Percentiles rank a stretch among this genome's conserved stretches.
These are phyloP conservation scores for Batkoa obscura DNA, from an alignment of 371 early-diverging fungal genomes.

Conservation along the genomic window DNA sequence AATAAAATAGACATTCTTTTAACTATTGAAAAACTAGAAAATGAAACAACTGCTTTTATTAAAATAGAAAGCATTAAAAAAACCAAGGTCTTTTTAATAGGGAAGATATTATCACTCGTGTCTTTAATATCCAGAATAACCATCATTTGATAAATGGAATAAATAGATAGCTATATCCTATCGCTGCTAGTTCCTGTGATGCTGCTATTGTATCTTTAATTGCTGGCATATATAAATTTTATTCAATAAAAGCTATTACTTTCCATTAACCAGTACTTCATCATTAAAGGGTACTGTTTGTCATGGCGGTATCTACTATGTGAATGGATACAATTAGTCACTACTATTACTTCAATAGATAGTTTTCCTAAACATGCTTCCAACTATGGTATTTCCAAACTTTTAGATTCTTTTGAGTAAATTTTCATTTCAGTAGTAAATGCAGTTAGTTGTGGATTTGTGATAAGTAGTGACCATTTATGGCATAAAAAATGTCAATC, in stretches of 20 bases:
- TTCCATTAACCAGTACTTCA: not conserved
- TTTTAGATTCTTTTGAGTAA: slow-evolving; percentile 9
- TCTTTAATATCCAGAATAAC: not conserved
- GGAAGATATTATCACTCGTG: not conserved
- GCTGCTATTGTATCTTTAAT: not conserved
- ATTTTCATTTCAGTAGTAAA: slow-evolving; percentile 25
- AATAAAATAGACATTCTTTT: not conserved
- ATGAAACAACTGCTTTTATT: not conserved
- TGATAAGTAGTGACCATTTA: slow-evolving; percentile 13
- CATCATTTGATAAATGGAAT: slow-evolving; percentile 10
- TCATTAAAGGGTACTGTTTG: not conserved
- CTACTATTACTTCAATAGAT: not conserved
- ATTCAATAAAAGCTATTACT: not conserved
- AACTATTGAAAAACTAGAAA: slow-evolving; percentile 10
- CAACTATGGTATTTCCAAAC: not conserved
- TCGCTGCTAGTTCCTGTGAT: not conserved
- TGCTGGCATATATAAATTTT: not conserved
- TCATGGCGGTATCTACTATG: not conserved
- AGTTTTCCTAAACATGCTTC: not conserved
- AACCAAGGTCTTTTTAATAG: not conserved
- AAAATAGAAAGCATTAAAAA: not conserved
- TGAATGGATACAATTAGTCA: slow-evolving; percentile 5
- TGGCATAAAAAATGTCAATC: slow-evolving; percentile 21
- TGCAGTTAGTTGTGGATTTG: slow-evolving; percentile 24
- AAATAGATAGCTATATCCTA: not conserved